Base-by-base conservation (phyloP, 768 basidiomycete species). In the Leucocoprinus leucothites region DNA sequence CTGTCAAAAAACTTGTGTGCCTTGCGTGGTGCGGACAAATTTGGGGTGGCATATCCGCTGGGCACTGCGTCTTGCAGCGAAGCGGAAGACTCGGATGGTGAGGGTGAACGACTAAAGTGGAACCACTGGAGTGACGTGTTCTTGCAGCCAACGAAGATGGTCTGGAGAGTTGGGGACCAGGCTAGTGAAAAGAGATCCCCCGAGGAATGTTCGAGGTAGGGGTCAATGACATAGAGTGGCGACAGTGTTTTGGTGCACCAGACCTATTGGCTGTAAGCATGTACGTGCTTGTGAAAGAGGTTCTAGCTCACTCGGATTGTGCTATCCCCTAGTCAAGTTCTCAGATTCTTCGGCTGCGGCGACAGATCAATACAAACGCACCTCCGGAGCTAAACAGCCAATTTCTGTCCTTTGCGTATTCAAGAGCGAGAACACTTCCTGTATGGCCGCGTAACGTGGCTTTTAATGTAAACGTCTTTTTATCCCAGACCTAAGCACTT, bases 311-410 rank as follows among this genome's bases (percentile, higher is more conserved):
- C 91, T 63, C 93, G 74, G 36, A 97, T 79, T 6, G 92, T 94
- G 61, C 91, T 92, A 60, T 95, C 94, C 11, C 91, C 94, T 94
- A n/a, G 8, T n/a, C 18, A 16, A 9, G 18, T 26, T 4, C 19
- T 47, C 53, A 45, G 59, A 16, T 56, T 38, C 38, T 3, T 38
- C 55, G 22, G 26, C 24, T 36, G 34, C 4, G n/a, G 19, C 35
- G 45, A 48, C 19, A 43, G 36, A 47, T 44, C 1, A 34, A 19
- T 25, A 0, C 31, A 51, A 9, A 62, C 79, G 56, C 66, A 90
- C 93, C 89, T 44, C 92, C 94, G 3, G 92, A 87, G 60, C 94
- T 96, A 64, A 97, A 90, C 24, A 97, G 65, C 94, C 94, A 96
- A 44, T 80, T 74, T 63, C 84, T 86, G 52, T 89, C 86, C 51